Evolutionary conservation across 1,284 basidiomycete genomes (phyloP).

Genomic region (Tranzscheliella williamsii): DNA sequence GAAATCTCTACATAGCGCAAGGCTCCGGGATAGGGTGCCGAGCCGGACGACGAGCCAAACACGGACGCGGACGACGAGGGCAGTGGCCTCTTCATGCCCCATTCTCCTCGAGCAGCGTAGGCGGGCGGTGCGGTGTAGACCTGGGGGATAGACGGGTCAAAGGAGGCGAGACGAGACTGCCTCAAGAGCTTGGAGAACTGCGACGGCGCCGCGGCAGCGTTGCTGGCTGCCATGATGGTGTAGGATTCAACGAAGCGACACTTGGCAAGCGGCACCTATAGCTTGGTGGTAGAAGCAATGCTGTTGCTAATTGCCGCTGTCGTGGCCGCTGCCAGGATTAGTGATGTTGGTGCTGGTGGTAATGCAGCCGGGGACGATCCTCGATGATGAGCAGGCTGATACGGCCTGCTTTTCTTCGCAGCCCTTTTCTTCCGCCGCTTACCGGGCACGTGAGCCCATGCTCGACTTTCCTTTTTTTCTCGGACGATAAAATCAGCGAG

Average conservation of each 20-base stretch:
- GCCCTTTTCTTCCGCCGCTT: too few relatives aligned
- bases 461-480: too few relatives aligned
- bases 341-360: too few relatives aligned
- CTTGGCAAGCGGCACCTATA: too few relatives aligned
- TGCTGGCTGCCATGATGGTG: conserved; percentile 16
- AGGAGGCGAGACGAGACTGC: conserved; percentile 43
- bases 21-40: conserved; percentile 30
- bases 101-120: conserved; percentile 52
- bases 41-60: conserved; percentile 41
- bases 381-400: too few relatives aligned
- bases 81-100: conserved; percentile 52
- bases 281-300: too few relatives aligned
- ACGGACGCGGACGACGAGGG: conserved; percentile 39
- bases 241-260: too few relatives aligned
- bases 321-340: too few relatives aligned
- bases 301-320: background rate
- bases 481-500: too few relatives aligned
- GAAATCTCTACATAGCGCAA: conserved; percentile 48
- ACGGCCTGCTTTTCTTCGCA: too few relatives aligned
- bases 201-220: conserved; percentile 25
- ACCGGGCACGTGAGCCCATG: too few relatives aligned
- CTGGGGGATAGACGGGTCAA: conserved; percentile 46
- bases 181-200: conserved; percentile 48
- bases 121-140: conserved; percentile 53
- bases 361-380: too few relatives aligned